Evolutionary conservation across 495 filamentous ascomycete species (phyloP).

Genomic region (Aspergillus egyptiacus): DNA sequence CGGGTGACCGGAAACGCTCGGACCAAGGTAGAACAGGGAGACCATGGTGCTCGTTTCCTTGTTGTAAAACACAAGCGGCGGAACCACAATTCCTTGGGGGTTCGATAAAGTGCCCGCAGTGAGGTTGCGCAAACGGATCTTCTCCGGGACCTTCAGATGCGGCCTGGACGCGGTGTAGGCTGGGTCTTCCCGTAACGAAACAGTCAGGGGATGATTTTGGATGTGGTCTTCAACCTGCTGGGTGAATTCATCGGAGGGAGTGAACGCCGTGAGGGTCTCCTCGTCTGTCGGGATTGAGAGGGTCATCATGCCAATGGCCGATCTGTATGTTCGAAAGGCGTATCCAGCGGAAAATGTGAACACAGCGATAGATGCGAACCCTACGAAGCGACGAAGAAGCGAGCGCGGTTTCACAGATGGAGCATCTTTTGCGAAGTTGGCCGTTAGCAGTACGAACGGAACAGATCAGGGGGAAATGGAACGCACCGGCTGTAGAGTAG

Average conservation of each 20-base stretch:
- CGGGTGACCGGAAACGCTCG: constrained; percentile 80
- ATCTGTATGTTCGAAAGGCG: constrained; percentile 22
- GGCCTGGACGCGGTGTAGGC: constrained; percentile 74
- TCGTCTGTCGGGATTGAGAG: constrained; percentile 52
- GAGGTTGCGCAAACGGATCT: constrained; percentile 63
- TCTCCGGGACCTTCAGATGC: constrained; percentile 72
- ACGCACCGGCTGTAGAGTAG: constrained; percentile 11
- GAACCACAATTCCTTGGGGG: constrained; percentile 70
- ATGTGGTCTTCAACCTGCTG: constrained; percentile 66
- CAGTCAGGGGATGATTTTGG: constrained; percentile 64
- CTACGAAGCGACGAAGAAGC: constrained; percentile 31
- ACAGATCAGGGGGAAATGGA: constrained; percentile 3
- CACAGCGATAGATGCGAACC: constrained; percentile 36
- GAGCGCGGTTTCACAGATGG: constrained; percentile 23
- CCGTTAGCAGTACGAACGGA: constrained; percentile 1
- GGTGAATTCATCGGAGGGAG: constrained; percentile 53
- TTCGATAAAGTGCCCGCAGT: constrained; percentile 78
- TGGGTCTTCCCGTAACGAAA: constrained; percentile 58
- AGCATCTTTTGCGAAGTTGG: not conserved
- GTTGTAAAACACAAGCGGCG: constrained; percentile 71
- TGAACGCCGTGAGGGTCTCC: constrained; percentile 64
- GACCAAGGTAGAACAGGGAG: constrained; percentile 72
- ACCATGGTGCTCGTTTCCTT: constrained; percentile 64
- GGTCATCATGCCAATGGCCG: constrained; percentile 37
- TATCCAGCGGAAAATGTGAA: constrained; percentile 33